Percentiles rank a stretch among this genome's conserved stretches.
Evolutionary conservation across 2,329 filamentous ascomycete genomes (phyloP).

Genomic region (Colletotrichum neosansevieriae): DNA sequence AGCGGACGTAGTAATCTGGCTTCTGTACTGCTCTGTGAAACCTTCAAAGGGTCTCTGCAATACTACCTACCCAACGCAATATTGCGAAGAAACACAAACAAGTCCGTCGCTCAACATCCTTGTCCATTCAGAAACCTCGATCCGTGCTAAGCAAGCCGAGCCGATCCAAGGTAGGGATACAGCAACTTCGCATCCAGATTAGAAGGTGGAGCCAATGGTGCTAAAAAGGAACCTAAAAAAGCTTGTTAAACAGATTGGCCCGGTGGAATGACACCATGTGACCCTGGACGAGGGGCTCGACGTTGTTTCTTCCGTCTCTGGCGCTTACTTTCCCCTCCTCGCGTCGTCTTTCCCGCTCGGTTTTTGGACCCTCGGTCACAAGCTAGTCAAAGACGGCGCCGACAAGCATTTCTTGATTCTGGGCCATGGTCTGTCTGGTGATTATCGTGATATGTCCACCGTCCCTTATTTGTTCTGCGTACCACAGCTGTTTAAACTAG

Average conservation of each 20-base stretch:
- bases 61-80: neutral
- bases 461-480: slow-evolving; percentile 7
- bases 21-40: neutral
- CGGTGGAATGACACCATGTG: slow-evolving; percentile 7
- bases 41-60: slow-evolving; percentile 4
- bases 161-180: slow-evolving; percentile 7
- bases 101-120: slow-evolving; percentile 7
- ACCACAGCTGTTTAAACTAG: slow-evolving; percentile 4
- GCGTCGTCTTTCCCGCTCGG: slow-evolving; percentile 23
- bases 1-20: neutral
- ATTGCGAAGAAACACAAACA: neutral
- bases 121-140: slow-evolving; percentile 1
- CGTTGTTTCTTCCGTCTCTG: neutral
- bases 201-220: slow-evolving; percentile 12
- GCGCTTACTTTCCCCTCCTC: slow-evolving; percentile 5
- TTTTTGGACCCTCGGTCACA: neutral
- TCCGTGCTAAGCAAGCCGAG: slow-evolving; percentile 7
- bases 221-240: slow-evolving; percentile 14
- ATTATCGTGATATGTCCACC: slow-evolving; percentile 28
- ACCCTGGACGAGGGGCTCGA: neutral
- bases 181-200: neutral
- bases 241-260: slow-evolving; percentile 13
- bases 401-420: neutral
- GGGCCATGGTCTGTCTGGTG: slow-evolving; percentile 19
- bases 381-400: neutral